Conservation (phyloP, 2,329 filamentous ascomycete species). For the Hymenoscyphus albidus region DNA sequence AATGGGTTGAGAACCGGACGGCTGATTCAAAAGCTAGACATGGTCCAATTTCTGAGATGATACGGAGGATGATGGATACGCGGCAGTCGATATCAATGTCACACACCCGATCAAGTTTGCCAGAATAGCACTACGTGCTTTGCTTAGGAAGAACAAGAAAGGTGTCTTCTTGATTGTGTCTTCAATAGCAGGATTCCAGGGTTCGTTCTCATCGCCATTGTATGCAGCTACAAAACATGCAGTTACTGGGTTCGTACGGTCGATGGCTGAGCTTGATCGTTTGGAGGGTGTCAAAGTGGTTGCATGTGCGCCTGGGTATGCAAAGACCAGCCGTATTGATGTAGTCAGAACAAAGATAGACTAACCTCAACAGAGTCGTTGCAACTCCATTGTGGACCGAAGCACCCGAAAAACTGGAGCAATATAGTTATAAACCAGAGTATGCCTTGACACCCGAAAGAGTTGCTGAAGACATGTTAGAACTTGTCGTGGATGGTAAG, state of each 20-base stretch:
- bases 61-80: conserved; percentile 34
- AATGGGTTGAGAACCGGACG: background rate
- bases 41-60: conserved; percentile 39
- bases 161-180: conserved; percentile 37
- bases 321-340: background rate
- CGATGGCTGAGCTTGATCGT: conserved; percentile 34
- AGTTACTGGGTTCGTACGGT: conserved; percentile 38
- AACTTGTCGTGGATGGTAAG: conserved; percentile 11
- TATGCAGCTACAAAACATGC: conserved; percentile 40
- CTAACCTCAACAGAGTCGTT: conserved; percentile 12
- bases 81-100: conserved; percentile 35
- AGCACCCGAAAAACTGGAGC: conserved; percentile 14
- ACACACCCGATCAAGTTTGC: conserved; percentile 40
- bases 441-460: conserved; percentile 11
- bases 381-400: conserved; percentile 20
- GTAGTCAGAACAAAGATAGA: background rate
- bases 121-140: conserved; percentile 36
- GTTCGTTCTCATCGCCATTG: conserved; percentile 32
- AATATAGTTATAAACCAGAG: conserved; percentile 9
- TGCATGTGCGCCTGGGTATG: conserved; percentile 34
- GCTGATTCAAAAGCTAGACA: conserved; percentile 9
- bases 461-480: conserved; percentile 15
- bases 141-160: conserved; percentile 35
- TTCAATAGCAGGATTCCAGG: conserved; percentile 34
- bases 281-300: conserved; percentile 37